Conservation (phyloP, 768 basidiomycete species). For the Termitomyces eurrhizus region DNA sequence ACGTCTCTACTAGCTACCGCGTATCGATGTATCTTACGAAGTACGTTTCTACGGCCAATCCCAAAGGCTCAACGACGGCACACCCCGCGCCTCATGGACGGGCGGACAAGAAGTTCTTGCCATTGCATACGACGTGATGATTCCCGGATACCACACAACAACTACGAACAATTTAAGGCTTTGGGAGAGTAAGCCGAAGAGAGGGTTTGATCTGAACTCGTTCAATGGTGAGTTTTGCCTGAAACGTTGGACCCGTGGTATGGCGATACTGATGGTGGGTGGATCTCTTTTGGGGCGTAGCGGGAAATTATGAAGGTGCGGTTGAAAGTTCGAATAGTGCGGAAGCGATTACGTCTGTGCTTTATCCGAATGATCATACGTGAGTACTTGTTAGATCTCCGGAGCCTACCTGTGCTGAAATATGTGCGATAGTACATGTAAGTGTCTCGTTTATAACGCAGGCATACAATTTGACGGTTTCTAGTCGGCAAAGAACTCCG, state of each 20-base stretch:
- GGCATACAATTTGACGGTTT: not conserved
- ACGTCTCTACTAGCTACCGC: slow-evolving; percentile 44
- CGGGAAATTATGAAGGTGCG: slow-evolving; percentile 90
- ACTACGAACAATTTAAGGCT: slow-evolving; percentile 88
- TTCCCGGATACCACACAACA: slow-evolving; percentile 80
- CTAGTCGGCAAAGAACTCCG: slow-evolving; percentile 83
- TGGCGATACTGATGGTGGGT: not conserved
- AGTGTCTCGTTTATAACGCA: slow-evolving; percentile 13
- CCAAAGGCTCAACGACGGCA: slow-evolving; percentile 58
- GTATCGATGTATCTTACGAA: slow-evolving; percentile 80
- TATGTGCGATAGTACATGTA: slow-evolving; percentile 36
- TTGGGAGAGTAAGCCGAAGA: slow-evolving; percentile 84
- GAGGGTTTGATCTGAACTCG: slow-evolving; percentile 89
- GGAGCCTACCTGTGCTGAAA: not conserved
- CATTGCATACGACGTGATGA: slow-evolving; percentile 92
- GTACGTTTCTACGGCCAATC: slow-evolving; percentile 88
- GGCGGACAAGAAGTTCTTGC: slow-evolving; percentile 95
- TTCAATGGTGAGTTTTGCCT: slow-evolving; percentile 69
- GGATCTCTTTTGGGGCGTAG: slow-evolving; percentile 34
- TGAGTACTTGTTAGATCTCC: slow-evolving; percentile 27
- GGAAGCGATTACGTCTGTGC: slow-evolving; percentile 88
- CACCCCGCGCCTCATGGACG: slow-evolving; percentile 65
- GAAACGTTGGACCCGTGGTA: too few relatives aligned
- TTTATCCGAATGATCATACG: slow-evolving; percentile 95
- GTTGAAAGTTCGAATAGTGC: slow-evolving; percentile 89